Conservation (phyloP, 495 filamentous ascomycete genomes). For the Daldinia concentrica region DNA sequence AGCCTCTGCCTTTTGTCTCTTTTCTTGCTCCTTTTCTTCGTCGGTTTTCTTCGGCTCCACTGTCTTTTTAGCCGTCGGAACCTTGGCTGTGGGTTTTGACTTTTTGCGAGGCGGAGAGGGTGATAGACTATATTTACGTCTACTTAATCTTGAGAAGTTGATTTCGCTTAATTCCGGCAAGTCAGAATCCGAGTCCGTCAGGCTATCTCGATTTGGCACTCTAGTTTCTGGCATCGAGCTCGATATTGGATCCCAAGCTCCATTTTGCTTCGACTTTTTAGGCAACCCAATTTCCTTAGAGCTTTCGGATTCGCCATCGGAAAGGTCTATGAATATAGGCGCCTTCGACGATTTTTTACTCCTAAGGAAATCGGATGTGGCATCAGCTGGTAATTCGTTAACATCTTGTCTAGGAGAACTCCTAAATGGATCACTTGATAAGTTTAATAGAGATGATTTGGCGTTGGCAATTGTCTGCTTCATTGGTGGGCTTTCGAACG, state of each 20-base stretch:
- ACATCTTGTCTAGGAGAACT: constrained; percentile 24
- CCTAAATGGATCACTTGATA: constrained; percentile 32
- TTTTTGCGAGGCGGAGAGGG: constrained; percentile 32
- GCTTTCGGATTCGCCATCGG: constrained; percentile 28
- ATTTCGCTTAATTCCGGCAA: constrained; percentile 53
- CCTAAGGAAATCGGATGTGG: constrained; percentile 6
- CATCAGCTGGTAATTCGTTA: not conserved
- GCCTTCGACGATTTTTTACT: constrained; percentile 10
- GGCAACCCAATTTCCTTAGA: constrained; percentile 1
- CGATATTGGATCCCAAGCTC: constrained; percentile 59
- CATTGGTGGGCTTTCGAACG: constrained; percentile 38
- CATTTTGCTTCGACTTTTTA: constrained; percentile 34
- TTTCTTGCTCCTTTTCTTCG: constrained; percentile 50
- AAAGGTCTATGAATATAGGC: constrained; percentile 43
- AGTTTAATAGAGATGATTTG: constrained; percentile 18
- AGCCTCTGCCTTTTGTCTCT: constrained; percentile 48
- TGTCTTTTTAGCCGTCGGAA: constrained; percentile 20
- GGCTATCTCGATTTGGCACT: constrained; percentile 11
- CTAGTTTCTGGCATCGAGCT: constrained; percentile 54
- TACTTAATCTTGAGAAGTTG: constrained; percentile 39
- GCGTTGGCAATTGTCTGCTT: constrained; percentile 11
- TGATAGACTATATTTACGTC: constrained; percentile 21
- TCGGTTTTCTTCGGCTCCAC: constrained; percentile 44
- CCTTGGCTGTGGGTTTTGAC: constrained; percentile 10
- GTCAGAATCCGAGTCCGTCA: constrained; percentile 47